These are phyloP conservation scores for Leishmania amazonensis DNA, from an alignment of 208 protist genomes.

Conservation along the genomic window DNA sequence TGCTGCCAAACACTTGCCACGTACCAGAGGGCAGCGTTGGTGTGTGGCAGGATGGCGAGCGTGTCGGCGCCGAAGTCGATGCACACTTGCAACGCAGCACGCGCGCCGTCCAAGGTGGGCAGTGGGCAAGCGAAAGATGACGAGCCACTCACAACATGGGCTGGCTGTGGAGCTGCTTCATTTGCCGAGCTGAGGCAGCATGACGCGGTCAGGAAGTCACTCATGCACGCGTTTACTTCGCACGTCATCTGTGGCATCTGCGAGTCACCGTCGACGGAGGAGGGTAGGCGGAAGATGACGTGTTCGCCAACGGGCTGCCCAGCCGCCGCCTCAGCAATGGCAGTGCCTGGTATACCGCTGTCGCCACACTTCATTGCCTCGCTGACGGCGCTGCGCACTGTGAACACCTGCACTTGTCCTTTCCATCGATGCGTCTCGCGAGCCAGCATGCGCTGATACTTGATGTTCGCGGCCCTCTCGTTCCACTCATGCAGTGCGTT, in stretches of 20 bases:
- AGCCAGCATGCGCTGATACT: constrained; percentile 6
- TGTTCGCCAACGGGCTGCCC: constrained; percentile 14
- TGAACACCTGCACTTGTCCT: constrained; percentile 18
- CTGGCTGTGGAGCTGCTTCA: neutral
- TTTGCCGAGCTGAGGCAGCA: constrained; percentile 16
- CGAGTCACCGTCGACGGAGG: neutral
- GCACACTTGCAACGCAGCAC: constrained; percentile 22
- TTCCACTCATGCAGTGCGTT: constrained; percentile 18
- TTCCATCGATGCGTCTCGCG: constrained; percentile 12
- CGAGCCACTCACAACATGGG: neutral
- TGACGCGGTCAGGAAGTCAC: constrained; percentile 11
- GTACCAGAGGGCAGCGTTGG: constrained; percentile 26
- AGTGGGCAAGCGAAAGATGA: neutral
- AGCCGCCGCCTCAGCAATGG: neutral
- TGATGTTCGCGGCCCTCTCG: constrained; percentile 5
- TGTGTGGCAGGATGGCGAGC: constrained; percentile 14
- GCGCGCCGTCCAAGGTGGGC: constrained; percentile 12
- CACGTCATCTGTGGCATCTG: neutral
- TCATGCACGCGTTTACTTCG: constrained; percentile 16
- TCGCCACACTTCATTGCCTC: constrained; percentile 1
- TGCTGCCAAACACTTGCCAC: constrained; percentile 2
- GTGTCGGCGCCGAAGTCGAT: constrained; percentile 30
- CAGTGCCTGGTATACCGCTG: neutral
- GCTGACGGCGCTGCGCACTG: constrained; percentile 4
- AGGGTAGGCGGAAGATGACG: constrained; percentile 24